Evolutionary conservation across 257 asterid genomes (phyloP).

Genomic region (Nicotiana undulata): DNA sequence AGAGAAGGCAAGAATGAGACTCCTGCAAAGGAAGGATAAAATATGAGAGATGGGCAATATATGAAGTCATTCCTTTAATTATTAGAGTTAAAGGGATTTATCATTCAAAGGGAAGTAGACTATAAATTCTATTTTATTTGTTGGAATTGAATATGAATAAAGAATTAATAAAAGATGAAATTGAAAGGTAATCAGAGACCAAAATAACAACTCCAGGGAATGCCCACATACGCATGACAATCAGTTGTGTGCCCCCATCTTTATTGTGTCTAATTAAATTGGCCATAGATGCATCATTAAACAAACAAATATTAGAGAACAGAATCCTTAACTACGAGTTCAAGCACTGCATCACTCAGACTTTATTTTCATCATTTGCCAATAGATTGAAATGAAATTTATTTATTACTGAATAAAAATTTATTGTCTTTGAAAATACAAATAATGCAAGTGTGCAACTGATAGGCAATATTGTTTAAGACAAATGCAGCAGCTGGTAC

Average conservation of each 20-base stretch:
- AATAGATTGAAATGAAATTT: neutral
- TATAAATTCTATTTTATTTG: too few relatives aligned
- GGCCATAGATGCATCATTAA: neutral
- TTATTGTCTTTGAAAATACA: neutral
- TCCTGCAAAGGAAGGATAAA: conserved; percentile 46
- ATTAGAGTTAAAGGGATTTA: too few relatives aligned
- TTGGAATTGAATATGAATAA: too few relatives aligned
- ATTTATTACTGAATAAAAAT: neutral
- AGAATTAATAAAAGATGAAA: neutral
- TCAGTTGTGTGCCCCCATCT: neutral
- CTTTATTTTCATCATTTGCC: neutral
- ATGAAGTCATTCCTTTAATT: neutral
- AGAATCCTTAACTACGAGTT: neutral
- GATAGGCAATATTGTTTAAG: neutral
- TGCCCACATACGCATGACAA: neutral
- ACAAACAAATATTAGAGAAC: neutral
- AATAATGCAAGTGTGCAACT: neutral
- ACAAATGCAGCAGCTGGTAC: neutral
- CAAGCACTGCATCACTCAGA: neutral
- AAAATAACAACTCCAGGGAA: neutral
- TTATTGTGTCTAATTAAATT: neutral
- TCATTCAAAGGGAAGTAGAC: too few relatives aligned
- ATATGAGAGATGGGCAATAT: conserved; percentile 4
- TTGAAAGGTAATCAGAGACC: neutral
- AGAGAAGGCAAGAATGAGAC: conserved; percentile 70